A percentile compares a stretch with the other conserved stretches of the same genome.
phyloP scores from a whole-genome alignment of 179 eudicot species.

The Pouteria campechiana region DNA sequence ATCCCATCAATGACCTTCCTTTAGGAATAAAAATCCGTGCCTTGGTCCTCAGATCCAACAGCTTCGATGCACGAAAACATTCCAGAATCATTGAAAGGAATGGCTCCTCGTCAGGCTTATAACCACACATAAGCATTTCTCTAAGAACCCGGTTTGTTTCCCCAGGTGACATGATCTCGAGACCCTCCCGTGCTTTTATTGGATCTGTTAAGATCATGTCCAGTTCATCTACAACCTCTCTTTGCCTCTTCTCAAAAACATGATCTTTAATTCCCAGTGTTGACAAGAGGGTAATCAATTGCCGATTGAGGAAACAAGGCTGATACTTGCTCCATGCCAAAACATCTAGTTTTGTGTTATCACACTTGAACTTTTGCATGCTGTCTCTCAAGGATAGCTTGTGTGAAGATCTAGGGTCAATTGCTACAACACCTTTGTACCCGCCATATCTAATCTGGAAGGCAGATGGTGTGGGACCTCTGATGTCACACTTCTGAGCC shows the following conservation, averaged over 20 bases:
- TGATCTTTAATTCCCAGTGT: slow-evolving; percentile 69
- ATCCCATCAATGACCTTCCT: slow-evolving; percentile 89
- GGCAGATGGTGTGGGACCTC: slow-evolving; percentile 53
- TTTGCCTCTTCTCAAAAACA: slow-evolving; percentile 67
- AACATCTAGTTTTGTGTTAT: slow-evolving; percentile 61
- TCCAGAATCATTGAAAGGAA: slow-evolving; percentile 88
- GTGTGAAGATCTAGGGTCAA: slow-evolving; percentile 49
- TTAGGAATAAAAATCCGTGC: slow-evolving; percentile 60
- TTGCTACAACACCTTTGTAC: slow-evolving; percentile 89
- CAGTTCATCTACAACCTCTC: slow-evolving; percentile 53
- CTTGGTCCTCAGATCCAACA: slow-evolving; percentile 63
- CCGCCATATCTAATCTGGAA: slow-evolving; percentile 92
- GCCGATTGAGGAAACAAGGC: slow-evolving; percentile 83
- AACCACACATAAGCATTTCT: slow-evolving; percentile 81
- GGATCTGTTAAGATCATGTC: slow-evolving; percentile 61
- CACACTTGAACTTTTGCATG: slow-evolving; percentile 65
- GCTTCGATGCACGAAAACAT: slow-evolving; percentile 70
- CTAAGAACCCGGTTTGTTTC: slow-evolving; percentile 66
- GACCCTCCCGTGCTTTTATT: slow-evolving; percentile 56
- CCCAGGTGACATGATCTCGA: slow-evolving; percentile 83
- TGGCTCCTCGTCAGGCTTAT: slow-evolving; percentile 80
- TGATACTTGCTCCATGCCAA: slow-evolving; percentile 81
- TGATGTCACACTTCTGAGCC: slow-evolving; percentile 53
- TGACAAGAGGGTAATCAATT: slow-evolving; percentile 69
- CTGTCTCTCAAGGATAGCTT: slow-evolving; percentile 71